Base-by-base conservation (phyloP, 2,329 filamentous ascomycete species). In the Epichloe amarillans region DNA sequence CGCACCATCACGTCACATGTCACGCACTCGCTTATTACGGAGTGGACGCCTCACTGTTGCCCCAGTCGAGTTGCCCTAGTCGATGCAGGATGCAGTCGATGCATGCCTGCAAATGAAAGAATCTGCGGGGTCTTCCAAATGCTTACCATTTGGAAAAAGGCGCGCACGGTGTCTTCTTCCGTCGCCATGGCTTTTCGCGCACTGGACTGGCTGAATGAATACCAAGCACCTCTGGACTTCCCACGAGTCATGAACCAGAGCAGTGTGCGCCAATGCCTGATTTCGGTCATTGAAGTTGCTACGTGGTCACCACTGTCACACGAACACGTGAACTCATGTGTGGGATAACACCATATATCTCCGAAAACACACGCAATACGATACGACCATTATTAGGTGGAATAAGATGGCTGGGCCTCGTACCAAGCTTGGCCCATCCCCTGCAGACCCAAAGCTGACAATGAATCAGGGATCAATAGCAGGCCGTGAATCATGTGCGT, bases 1-100 rank as follows among this genome's bases (percentile, higher is more conserved):
- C 39, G 33, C 44, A 50, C n/a, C 26, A 21, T 51, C 49, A 51
- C 36, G 47, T 53, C 49, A 53, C 52, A 51, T 51, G 52, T 41
- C 49, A 35, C 21, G 45, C 37, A 23, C 5, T 47, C 30, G 26
- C 26, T 30, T 30, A 26, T 2, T 23, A 26, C 8, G 2, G 7
- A 30, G 2, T 41, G 43, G 23, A 21, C 45, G 43, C 38, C 45
- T 46, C 37, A 19, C 38, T 47, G 33, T 15, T 52, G 43, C 21
- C 42, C 48, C 44, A 44, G 19, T 43, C 49, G 36, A 46, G 33
- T 15, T 52, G 43, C 21, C 42, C 48, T 39, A 44, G 19, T 43
- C 49, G 36, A 46, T 35, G 36, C 36, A 21, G 21, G 36, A 46
- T 35, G 36, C 36, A 21, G 21, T 21, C 4, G 23, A 23, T 23